Evolutionary conservation across 1,284 basidiomycete species (phyloP).

Genomic region (Tremellales sp.): DNA sequence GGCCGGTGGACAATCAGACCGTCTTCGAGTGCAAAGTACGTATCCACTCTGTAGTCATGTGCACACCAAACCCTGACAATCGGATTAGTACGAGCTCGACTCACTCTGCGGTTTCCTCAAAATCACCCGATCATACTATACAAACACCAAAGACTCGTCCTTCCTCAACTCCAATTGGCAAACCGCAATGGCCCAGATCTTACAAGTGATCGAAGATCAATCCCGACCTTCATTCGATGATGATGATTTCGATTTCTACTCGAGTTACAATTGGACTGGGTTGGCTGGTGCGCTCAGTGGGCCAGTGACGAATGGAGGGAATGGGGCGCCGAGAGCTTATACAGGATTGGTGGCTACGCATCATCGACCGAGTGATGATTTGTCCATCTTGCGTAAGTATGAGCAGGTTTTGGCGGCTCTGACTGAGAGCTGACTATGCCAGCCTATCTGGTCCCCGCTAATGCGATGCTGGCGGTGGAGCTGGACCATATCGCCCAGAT

Average conservation of each 20-base stretch:
- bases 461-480: neutral
- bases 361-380: neutral
- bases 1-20: neutral
- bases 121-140: constrained; percentile 65
- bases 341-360: neutral
- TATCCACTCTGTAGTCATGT: no score
- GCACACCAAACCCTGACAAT: neutral
- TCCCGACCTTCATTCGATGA: constrained; percentile 66
- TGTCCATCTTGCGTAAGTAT: neutral
- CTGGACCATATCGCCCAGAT: neutral
- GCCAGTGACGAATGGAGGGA: neutral
- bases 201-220: constrained; percentile 69
- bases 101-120: constrained; percentile 59
- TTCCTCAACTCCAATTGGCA: constrained; percentile 67
- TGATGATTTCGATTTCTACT: constrained; percentile 57
- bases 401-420: neutral
- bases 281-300: neutral
- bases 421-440: neutral
- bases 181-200: constrained; percentile 65
- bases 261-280: neutral
- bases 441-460: neutral
- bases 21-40: neutral
- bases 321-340: neutral
- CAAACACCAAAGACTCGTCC: constrained; percentile 62
- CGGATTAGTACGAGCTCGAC: neutral